phyloP scores from a whole-genome alignment of 2,329 filamentous ascomycete species.

The Pochonia chlamydosporia region DNA sequence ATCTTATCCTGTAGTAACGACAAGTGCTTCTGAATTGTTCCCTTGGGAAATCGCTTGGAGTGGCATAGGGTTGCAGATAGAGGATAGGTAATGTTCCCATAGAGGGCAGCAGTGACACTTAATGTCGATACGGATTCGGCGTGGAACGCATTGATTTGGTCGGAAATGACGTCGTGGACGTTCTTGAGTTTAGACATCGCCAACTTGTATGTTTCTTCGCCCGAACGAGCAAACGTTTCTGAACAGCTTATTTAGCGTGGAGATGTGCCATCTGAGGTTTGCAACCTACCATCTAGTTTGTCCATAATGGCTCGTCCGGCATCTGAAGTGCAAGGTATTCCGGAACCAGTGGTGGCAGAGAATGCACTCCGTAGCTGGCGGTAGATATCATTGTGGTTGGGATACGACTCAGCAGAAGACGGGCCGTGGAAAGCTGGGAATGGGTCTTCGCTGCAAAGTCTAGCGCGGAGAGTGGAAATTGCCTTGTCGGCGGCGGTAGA shows the following conservation, averaged over 20 bases:
- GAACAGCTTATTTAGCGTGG: background rate
- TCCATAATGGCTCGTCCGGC: background rate
- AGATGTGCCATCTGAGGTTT: background rate
- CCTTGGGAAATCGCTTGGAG: conserved; percentile 15
- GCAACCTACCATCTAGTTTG: conserved; percentile 4
- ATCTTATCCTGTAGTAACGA: conserved; percentile 16
- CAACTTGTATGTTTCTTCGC: conserved; percentile 5
- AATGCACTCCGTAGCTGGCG: conserved; percentile 19
- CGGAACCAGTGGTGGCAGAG: background rate
- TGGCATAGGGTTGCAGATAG: conserved; percentile 26
- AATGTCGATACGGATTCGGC: conserved; percentile 11
- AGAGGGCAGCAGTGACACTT: conserved; percentile 16
- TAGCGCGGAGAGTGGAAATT: conserved; percentile 17
- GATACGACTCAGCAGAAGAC: background rate
- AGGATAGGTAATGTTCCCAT: conserved; percentile 25
- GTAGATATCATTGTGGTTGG: conserved; percentile 14
- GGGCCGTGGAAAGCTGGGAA: background rate
- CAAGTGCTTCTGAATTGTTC: conserved; percentile 21
- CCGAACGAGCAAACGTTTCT: conserved; percentile 7
- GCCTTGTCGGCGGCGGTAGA: conserved; percentile 8
- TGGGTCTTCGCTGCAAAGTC: conserved; percentile 19
- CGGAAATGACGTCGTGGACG: conserved; percentile 16
- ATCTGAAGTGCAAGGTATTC: background rate
- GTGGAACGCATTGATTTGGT: conserved; percentile 15
- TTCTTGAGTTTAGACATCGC: conserved; percentile 13